Percentiles rank a stretch among this genome's conserved stretches.
These are phyloP conservation scores for Tetrapisispora phaffii DNA, from an alignment of 805 yeast genomes.

Conservation along the genomic window DNA sequence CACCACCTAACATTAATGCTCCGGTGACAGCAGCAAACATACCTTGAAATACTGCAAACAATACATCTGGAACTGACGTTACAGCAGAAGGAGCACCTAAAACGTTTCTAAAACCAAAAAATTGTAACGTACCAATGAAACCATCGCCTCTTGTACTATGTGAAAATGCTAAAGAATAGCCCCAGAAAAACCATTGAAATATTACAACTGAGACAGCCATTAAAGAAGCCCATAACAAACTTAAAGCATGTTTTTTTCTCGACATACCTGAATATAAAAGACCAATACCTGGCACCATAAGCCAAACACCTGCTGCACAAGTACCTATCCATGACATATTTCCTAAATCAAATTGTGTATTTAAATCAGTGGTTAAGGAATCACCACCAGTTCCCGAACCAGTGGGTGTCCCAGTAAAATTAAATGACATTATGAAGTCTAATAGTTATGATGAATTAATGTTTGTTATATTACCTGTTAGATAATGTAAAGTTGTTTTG, in stretches of 20 bases:
- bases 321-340: conserved; percentile 82
- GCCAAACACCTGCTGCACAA: conserved; percentile 77
- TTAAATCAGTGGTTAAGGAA: conserved; percentile 61
- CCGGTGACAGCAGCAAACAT: conserved; percentile 95
- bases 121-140: conserved; percentile 72
- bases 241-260: conserved; percentile 91
- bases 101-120: conserved; percentile 72
- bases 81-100: conserved; percentile 71
- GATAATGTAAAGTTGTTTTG: no score
- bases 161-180: conserved; percentile 80
- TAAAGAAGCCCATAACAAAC: conserved; percentile 86
- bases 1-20: conserved; percentile 92
- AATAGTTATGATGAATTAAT: background rate
- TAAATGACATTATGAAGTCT: conserved; percentile 18
- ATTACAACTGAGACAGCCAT: conserved; percentile 76
- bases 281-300: conserved; percentile 96
- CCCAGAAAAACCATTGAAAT: conserved; percentile 99
- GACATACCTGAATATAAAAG: conserved; percentile 86
- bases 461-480: background rate
- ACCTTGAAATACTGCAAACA: conserved; percentile 87
- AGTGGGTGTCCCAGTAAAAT: conserved; percentile 37
- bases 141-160: conserved; percentile 49
- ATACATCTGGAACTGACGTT: conserved; percentile 71
- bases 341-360: conserved; percentile 57
- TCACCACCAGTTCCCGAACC: conserved; percentile 73